A percentile compares a stretch with the other conserved stretches of the same genome.
Evolutionary conservation across 768 basidiomycete species (phyloP).

Genomic region (Rhodotorula graminis): DNA sequence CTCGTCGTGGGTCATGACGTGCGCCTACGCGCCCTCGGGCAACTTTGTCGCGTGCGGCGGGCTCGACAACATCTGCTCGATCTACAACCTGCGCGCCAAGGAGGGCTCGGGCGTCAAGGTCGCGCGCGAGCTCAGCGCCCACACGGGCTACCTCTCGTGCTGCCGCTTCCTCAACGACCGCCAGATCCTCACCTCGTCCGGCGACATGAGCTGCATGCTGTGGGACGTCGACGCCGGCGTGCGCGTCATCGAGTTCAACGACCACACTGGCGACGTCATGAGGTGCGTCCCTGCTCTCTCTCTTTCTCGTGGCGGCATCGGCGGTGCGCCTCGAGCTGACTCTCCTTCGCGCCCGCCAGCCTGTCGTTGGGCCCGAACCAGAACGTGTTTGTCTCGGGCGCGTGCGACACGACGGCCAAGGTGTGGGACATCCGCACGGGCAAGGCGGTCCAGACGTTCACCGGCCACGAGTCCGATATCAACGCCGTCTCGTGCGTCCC

Average conservation of each 20-base stretch:
- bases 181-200: conserved; percentile 95
- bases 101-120: conserved; percentile 66
- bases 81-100: conserved; percentile 87
- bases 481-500: conserved; percentile 89
- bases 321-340: background rate
- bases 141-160: conserved; percentile 95
- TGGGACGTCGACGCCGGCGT: conserved; percentile 99
- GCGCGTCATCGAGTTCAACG: conserved; percentile 95
- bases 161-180: conserved; percentile 98
- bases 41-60: conserved; percentile 98
- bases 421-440: conserved; percentile 98
- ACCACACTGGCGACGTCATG: conserved; percentile 99
- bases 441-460: conserved; percentile 96
- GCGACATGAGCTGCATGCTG: conserved; percentile 99
- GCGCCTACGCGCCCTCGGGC: conserved; percentile 93
- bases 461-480: conserved; percentile 97
- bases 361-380: conserved; percentile 89
- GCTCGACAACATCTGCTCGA: conserved; percentile 97
- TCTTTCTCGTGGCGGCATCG: background rate
- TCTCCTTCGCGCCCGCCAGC: conserved; percentile 50
- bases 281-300: conserved; percentile 57
- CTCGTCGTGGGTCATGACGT: conserved; percentile 99
- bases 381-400: conserved; percentile 96
- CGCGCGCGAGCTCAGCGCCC: conserved; percentile 89
- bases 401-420: conserved; percentile 97